phyloP scores from a whole-genome alignment of 2,329 filamentous ascomycete species.

The Penicillium olsonii region DNA sequence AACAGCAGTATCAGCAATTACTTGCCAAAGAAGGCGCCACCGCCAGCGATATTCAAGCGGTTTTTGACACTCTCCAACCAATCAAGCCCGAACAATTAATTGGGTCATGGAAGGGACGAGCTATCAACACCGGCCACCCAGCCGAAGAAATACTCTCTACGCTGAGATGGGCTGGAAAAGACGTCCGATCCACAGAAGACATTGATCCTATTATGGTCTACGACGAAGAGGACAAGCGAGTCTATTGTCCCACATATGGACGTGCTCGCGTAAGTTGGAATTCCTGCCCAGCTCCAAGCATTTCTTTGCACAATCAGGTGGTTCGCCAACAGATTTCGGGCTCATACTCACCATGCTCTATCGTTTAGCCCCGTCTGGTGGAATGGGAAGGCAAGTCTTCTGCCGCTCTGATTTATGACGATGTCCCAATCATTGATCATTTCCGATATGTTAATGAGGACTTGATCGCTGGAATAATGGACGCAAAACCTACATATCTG shows the following conservation, averaged over 20 bases:
- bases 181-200: conserved; percentile 14
- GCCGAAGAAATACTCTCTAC: conserved; percentile 9
- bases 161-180: conserved; percentile 15
- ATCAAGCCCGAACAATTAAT: conserved; percentile 8
- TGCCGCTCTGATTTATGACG: conserved; percentile 23
- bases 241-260: conserved; percentile 13
- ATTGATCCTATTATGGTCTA: conserved; percentile 15
- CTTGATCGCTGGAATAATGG: conserved; percentile 23
- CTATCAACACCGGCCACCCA: conserved; percentile 10
- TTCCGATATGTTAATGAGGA: conserved; percentile 20
- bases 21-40: conserved; percentile 7
- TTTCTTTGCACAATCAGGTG: too few relatives aligned
- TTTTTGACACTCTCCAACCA: conserved; percentile 12
- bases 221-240: conserved; percentile 3
- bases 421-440: conserved; percentile 24
- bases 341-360: background rate
- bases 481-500: conserved; percentile 13
- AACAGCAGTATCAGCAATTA: conserved; percentile 14
- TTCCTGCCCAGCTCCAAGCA: background rate
- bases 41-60: conserved; percentile 3
- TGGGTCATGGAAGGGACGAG: conserved; percentile 12
- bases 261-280: conserved; percentile 12
- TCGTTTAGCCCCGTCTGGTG: conserved; percentile 15
- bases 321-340: background rate
- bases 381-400: conserved; percentile 19